Percentiles rank a stretch among this genome's conserved stretches.
Conservation (phyloP, 345 rosid genomes). For the Raphanus sativus region DNA sequence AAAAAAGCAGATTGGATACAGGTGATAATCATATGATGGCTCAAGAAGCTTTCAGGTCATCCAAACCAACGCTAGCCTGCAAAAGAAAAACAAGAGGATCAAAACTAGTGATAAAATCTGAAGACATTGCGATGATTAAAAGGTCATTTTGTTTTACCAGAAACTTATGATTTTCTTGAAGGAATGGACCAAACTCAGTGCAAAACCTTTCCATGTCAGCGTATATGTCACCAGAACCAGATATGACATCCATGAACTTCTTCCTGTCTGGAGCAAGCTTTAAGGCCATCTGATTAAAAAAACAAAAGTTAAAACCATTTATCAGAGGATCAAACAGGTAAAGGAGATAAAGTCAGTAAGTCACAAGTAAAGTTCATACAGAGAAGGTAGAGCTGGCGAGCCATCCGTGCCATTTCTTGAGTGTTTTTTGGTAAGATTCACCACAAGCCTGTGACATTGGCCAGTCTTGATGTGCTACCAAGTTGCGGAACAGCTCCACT, state of each 20-base stretch:
- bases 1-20: slow-evolving; percentile 21
- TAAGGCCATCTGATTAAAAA: slow-evolving; percentile 66
- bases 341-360: not conserved
- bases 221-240: slow-evolving; percentile 72
- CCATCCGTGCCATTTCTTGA: slow-evolving; percentile 95
- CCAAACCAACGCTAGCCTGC: slow-evolving; percentile 89
- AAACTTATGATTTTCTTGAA: slow-evolving; percentile 87
- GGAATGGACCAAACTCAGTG: slow-evolving; percentile 68
- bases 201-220: slow-evolving; percentile 90
- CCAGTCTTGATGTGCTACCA: slow-evolving; percentile 82
- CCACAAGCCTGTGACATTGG: slow-evolving; percentile 84
- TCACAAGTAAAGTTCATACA: slow-evolving; percentile 41
- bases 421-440: slow-evolving; percentile 82
- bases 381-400: slow-evolving; percentile 89
- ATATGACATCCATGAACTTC: slow-evolving; percentile 87
- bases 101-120: slow-evolving; percentile 3
- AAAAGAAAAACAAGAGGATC: not conserved
- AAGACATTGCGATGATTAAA: not conserved
- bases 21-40: slow-evolving; percentile 12
- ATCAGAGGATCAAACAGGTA: slow-evolving; percentile 5
- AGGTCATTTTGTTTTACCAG: slow-evolving; percentile 56
- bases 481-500: slow-evolving; percentile 83
- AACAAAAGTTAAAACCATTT: not conserved
- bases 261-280: slow-evolving; percentile 97
- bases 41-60: slow-evolving; percentile 80